Evolutionary conservation across 768 basidiomycete genomes (phyloP).

Genomic region (Thelephora ganbajun): DNA sequence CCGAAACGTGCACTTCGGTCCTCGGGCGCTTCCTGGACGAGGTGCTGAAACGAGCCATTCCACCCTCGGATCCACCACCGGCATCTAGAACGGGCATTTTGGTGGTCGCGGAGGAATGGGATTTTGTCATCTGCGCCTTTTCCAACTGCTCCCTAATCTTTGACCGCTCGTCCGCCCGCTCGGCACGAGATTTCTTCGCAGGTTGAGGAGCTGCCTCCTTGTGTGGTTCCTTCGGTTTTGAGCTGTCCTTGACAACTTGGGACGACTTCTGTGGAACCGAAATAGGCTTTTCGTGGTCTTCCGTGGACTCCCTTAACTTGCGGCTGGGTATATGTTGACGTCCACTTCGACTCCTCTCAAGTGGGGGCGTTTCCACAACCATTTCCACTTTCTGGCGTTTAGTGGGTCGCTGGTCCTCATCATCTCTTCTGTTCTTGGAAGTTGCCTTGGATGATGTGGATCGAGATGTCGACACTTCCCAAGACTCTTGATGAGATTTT

Average conservation of each 20-base stretch:
- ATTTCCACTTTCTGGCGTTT: slow-evolving; percentile 34
- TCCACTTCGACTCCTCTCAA: slow-evolving; percentile 15
- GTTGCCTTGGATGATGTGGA: no score
- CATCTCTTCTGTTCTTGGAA: not conserved
- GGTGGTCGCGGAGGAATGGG: slow-evolving; percentile 6
- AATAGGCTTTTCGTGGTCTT: slow-evolving; percentile 7
- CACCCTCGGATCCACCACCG: not conserved
- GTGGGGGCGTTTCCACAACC: slow-evolving; percentile 8
- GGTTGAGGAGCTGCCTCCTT: slow-evolving; percentile 5
- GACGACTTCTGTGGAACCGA: slow-evolving; percentile 3
- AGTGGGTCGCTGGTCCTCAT: slow-evolving; percentile 20
- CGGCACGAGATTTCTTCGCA: slow-evolving; percentile 1
- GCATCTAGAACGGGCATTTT: not conserved
- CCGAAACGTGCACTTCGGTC: no score
- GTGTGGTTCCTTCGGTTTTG: slow-evolving; percentile 7
- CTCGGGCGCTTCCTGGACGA: no score
- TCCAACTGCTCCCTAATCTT: slow-evolving; percentile 4
- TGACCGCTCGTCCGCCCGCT: not conserved
- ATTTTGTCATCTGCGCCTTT: slow-evolving; percentile 22
- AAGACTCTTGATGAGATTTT: slow-evolving; percentile 9
- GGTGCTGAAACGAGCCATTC: slow-evolving; percentile 4
- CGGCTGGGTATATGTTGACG: slow-evolving; percentile 18
- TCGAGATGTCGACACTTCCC: not conserved
- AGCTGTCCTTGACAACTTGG: slow-evolving; percentile 5
- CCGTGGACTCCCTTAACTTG: slow-evolving; percentile 19